These are phyloP conservation scores for Solanum peruvianum DNA, from an alignment of 257 asterid species.

Conservation along the genomic window DNA sequence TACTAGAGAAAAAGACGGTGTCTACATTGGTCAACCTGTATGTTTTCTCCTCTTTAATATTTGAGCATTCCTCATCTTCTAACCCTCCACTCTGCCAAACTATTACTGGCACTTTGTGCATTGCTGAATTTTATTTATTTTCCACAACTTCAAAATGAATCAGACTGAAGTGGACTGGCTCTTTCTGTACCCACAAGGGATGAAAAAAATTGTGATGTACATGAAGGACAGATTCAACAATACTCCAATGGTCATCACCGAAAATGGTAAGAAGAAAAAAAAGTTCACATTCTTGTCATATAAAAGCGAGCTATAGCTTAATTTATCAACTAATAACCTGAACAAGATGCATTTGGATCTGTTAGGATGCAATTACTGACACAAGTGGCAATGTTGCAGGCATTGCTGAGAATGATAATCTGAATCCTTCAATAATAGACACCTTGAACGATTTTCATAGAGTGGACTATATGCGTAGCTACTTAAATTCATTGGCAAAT, in stretches of 20 bases:
- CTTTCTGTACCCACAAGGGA: conserved; percentile 39
- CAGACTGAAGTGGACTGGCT: conserved; percentile 50
- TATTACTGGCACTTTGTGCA: not conserved
- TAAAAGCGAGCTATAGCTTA: not conserved
- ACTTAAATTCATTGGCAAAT: conserved; percentile 22
- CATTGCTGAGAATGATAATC: conserved; percentile 11
- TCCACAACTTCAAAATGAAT: not conserved
- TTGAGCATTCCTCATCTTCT: not conserved
- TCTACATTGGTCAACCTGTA: conserved; percentile 36
- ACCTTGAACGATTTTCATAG: conserved; percentile 23
- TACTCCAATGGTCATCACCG: conserved; percentile 45
- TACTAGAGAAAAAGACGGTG: conserved; percentile 27
- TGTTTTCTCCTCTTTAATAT: not conserved
- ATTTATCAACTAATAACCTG: not conserved
- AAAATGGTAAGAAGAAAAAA: conserved; percentile 30
- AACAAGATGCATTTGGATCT: not conserved
- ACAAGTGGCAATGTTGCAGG: conserved; percentile 14
- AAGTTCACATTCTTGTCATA: not conserved
- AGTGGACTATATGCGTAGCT: conserved; percentile 33
- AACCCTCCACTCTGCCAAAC: not conserved
- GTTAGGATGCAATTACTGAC: not conserved
- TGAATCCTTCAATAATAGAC: conserved; percentile 9
- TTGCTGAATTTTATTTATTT: not conserved
- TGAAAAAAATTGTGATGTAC: conserved; percentile 42
- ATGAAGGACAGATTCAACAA: conserved; percentile 45